Base-by-base conservation (phyloP, 257 asterid species). In the Capsicum pubescens region DNA sequence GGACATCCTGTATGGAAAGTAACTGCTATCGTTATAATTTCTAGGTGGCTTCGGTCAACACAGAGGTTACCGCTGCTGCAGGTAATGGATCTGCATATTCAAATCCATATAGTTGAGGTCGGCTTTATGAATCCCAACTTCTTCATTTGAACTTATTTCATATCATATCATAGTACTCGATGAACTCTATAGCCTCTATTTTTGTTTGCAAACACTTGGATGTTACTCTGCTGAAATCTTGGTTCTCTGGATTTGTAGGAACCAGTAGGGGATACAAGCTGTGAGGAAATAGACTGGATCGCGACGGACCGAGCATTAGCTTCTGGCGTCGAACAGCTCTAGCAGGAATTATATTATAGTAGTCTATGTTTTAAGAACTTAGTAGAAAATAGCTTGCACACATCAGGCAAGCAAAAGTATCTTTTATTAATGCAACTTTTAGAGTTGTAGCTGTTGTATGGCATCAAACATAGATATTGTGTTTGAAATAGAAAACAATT, bases 211-310 rank as follows among this genome's bases (percentile, higher is more conserved):
- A 6, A 63, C 17, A 6, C 9, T 58, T 56, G 5, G 52, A 54
- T 69, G 39, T 68, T 52, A 76, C 63, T 76, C 81, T 21, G 61
- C 14, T 74, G 61, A 72, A 61, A 3, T 21, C 6, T 77, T 70
- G 60, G 39, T 78, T 70, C 61, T 48, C 58, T 77, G 54, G 74
- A 35, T 61, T 19, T 82, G 83, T 79, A 88, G 94, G 90, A 88
- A 74, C 76, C 76, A 59, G 80, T 4, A 46, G 84, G 79, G 83
- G 74, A 59, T 56, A 48, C 6, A 77, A 13, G 26, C 52, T 21
- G 3, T 46, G 58, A 46, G 54, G 35, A 71, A 71, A 46, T 57
- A 71, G 39, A 13, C 36, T 3, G 58, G 39, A 42, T 42, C 10
- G 8, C 36, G 10, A 16, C 6, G 16, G 55, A 39, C 44, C 44